Base-by-base conservation (phyloP, 2,329 filamentous ascomycete species). In the Phialemonium atrogriseum region DNA sequence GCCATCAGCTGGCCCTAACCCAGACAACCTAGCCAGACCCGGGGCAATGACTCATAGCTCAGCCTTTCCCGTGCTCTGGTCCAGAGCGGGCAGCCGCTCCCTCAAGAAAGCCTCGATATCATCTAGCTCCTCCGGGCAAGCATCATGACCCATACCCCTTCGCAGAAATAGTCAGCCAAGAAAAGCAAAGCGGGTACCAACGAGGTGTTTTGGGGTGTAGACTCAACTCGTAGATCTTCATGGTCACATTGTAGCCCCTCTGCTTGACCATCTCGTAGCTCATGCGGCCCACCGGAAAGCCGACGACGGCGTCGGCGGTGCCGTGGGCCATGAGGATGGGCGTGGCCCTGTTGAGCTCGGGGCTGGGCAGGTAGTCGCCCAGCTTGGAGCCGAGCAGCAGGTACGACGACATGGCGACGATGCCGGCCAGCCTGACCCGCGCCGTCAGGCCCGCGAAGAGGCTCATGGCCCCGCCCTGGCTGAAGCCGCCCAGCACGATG, bases 241-340 rank as follows among this genome's bases (percentile, higher is more conserved):
- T 80, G 9, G 80, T 73, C 5, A 91, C 80, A 34, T 80, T 68
- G 54, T 79, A 81, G 1, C 84, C 85, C 55, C 80, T 59, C 23
- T 73, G 69, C 55, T 75, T 78, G 31, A 96, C 59, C 36, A 69
- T 54, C 24, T 84, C 68, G 4, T 71, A 74, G 15, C 83, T 86
- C 56, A 66, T 54, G 52, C 74, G 59, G 10, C 84, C 89, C 56
- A 83, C 80, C 34, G 70, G 60, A 25, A 77, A 71, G 44, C 67
- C 70, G 7, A 95, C 83, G 4, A 94, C 62, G 10, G 69, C 69
- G 55, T 98, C 89, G 1, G 60, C 60, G 39, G 79, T 72, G n/a
- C 91, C 91, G 47, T 96, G 91, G 10, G 74, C 86, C 78, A 95
- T 82, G 58, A 91, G 84, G 40, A 96, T 77, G 1, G 84, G 83